A percentile compares a stretch with the other conserved stretches of the same genome.
Conservation (phyloP, 225 moss, liverwort and hornwort genomes). For the Marchantia paleacea region DNA sequence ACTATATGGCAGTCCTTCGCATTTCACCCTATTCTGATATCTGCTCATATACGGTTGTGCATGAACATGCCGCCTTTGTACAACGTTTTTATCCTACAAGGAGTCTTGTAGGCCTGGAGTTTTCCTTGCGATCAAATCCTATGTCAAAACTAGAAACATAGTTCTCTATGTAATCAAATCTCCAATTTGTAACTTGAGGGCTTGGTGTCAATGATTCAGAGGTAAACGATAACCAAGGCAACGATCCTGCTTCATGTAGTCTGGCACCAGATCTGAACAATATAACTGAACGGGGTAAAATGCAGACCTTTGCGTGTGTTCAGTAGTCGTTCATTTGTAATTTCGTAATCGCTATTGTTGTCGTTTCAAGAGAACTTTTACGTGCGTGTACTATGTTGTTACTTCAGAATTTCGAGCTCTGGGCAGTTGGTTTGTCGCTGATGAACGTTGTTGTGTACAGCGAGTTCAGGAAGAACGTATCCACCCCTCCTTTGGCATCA, state of each 20-base stretch:
- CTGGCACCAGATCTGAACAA: neutral
- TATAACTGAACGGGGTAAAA: conserved; percentile 1
- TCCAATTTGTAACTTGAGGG: neutral
- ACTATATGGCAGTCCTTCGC: neutral
- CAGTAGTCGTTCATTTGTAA: neutral
- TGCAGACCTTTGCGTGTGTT: neutral
- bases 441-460: conserved; percentile 37
- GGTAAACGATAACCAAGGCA: neutral
- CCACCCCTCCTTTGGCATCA: conserved; percentile 67
- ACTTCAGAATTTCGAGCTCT: neutral
- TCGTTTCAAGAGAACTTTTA: neutral
- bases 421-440: neutral
- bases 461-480: conserved; percentile 47
- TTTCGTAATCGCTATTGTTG: neutral
- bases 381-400: neutral
- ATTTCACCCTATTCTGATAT: neutral
- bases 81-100: neutral
- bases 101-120: neutral
- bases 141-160: neutral
- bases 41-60: neutral
- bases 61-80: neutral
- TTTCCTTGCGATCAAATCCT: neutral
- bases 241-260: neutral
- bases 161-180: neutral
- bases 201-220: neutral